Evolutionary conservation across 495 filamentous ascomycete species (phyloP).

Genomic region (Podospora comata): DNA sequence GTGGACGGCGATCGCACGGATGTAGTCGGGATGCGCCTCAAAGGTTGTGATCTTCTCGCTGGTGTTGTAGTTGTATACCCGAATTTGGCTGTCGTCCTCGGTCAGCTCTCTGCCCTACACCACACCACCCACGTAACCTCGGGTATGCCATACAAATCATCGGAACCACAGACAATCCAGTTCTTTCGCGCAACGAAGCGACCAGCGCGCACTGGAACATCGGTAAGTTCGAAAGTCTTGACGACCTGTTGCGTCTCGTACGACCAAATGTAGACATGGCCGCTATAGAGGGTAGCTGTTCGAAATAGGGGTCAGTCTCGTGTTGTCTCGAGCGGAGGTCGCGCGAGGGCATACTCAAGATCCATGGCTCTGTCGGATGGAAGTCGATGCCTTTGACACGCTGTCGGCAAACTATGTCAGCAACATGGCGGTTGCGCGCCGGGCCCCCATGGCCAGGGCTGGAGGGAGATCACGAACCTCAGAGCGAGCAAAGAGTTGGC

Average conservation of each 20-base stretch:
- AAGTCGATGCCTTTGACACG: conserved; percentile 98
- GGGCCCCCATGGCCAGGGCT: conserved; percentile 58
- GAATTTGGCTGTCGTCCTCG: conserved; percentile 30
- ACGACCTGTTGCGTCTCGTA: conserved; percentile 97
- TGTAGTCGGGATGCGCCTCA: conserved; percentile 98
- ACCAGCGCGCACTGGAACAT: conserved; percentile 95
- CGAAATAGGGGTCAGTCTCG: not conserved
- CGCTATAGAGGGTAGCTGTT: conserved; percentile 77
- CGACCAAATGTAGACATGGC: conserved; percentile 99
- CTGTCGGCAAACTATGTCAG: conserved; percentile 52
- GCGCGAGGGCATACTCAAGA: conserved; percentile 57
- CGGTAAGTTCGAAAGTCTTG: conserved; percentile 98
- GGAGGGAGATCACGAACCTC: conserved; percentile 28
- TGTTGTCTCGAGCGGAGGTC: not conserved
- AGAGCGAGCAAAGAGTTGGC: conserved; percentile 38
- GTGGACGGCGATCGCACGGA: conserved; percentile 95
- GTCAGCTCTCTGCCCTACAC: conserved; percentile 4
- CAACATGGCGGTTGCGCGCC: conserved; percentile 38
- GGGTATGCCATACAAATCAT: conserved; percentile 77
- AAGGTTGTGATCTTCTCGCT: conserved; percentile 98
- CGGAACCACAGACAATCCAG: conserved; percentile 97
- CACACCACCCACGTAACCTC: too few species aligned
- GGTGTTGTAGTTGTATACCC: conserved; percentile 92
- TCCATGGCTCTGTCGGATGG: conserved; percentile 95
- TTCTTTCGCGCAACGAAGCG: conserved; percentile 97